Evolutionary conservation across 2,329 filamentous ascomycete species (phyloP), one percentile per base, ranked within the genome.

Genomic region (Nakataea oryzae): DNA sequence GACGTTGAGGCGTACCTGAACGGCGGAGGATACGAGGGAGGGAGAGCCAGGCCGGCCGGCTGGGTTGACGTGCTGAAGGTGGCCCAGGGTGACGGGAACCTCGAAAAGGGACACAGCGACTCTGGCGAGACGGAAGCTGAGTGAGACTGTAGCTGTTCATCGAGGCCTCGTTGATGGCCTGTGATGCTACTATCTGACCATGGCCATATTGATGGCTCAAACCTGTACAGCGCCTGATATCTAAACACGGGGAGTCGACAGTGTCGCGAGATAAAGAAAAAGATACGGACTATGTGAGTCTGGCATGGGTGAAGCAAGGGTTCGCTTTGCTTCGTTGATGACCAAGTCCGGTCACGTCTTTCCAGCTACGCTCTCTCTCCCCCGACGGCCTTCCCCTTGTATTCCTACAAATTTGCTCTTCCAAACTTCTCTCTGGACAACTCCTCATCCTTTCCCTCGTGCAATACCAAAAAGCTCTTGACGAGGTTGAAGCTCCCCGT

Each of bases 31-130:
- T 76, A 78, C 61, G 73, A 76, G 0, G 80, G 78, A 0, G 80
- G 84, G 0, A 76, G 85, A 60, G 71, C 72, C 60, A 76, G 76
- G 66, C 81, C 85, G 0, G 72, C 70, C 63, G 78, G 78, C 24
- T 88, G 86, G 86, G 75, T 81, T 29, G 84, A 88, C 73, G 81
- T 86, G 26, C 66, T 85, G 54, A 69, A 65, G 66, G 67, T 72
- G 64, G 76, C 76, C 28, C 70, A 66, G 66, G 67, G 67, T n/a
- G n/a, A n/a, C n/a, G n/a, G n/a, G 28, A 32, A 41, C 12, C 26
- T 32, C 27, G 24, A n/a, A 3, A 55, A 41, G 13, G 59, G 29
- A 50, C n/a, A n/a, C 8, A 50, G 28, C 4, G n/a, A 4, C 12
- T 28, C 7, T 12, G 47, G 54, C 17, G 30, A 50, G 30, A 57